These are phyloP conservation scores for Draba incana DNA, from an alignment of 345 rosid genomes.

Conservation along the genomic window DNA sequence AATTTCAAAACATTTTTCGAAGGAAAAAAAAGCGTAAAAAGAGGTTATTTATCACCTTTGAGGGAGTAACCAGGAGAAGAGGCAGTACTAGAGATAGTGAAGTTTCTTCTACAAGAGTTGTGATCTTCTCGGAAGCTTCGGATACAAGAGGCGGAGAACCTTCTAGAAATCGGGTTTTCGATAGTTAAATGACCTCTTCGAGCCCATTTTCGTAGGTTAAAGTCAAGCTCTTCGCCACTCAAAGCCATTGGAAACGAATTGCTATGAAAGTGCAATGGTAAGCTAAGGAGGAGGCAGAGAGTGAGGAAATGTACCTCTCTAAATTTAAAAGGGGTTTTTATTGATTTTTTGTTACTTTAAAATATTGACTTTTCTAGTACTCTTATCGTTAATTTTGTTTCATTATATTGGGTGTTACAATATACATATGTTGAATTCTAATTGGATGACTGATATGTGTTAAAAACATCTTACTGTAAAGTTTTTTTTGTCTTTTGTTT, in stretches of 20 bases:
- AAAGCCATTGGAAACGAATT: conserved; percentile 15
- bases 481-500: conserved; percentile 6
- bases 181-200: conserved; percentile 44
- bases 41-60: conserved; percentile 35
- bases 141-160: conserved; percentile 70
- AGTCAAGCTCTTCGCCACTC: conserved; percentile 38
- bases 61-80: conserved; percentile 75
- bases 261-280: not conserved
- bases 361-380: not conserved
- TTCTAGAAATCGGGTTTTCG: conserved; percentile 51
- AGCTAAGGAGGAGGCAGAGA: not conserved
- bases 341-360: not conserved
- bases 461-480: not conserved
- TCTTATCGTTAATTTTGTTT: not conserved
- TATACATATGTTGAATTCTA: not conserved
- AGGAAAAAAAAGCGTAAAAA: not conserved
- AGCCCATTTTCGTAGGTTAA: conserved; percentile 50
- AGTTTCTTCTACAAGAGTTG: conserved; percentile 57
- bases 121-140: conserved; percentile 65
- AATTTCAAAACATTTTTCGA: not conserved
- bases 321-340: not conserved
- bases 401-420: not conserved
- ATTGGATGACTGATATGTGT: not conserved
- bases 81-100: conserved; percentile 68
- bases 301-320: not conserved